phyloP scores from a whole-genome alignment of 805 yeast species.

The Lachancea meyersii region DNA sequence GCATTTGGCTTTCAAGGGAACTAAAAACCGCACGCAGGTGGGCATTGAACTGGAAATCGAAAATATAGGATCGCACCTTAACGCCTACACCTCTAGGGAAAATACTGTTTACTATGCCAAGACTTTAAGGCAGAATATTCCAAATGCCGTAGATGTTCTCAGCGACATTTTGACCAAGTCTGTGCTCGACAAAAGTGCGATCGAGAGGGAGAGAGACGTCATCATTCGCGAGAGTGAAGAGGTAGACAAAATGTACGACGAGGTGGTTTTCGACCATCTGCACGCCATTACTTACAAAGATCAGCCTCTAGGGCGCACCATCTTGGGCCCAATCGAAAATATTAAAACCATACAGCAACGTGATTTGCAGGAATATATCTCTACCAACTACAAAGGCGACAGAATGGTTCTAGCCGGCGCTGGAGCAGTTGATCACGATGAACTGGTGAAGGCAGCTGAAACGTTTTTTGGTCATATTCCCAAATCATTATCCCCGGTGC shows the following conservation, averaged over 20 bases:
- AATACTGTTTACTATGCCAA: constrained; percentile 96
- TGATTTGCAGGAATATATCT: constrained; percentile 75
- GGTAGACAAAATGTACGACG: constrained; percentile 97
- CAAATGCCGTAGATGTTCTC: constrained; percentile 78
- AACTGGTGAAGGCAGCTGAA: constrained; percentile 70
- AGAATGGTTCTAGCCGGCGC: constrained; percentile 98
- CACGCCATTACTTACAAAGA: constrained; percentile 87
- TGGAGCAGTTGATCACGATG: constrained; percentile 86
- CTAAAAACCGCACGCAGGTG: constrained; percentile 70
- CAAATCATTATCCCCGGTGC: constrained; percentile 46
- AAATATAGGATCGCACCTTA: constrained; percentile 92
- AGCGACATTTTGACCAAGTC: constrained; percentile 87
- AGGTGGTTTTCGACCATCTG: constrained; percentile 92
- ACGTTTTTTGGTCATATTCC: constrained; percentile 66
- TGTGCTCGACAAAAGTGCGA: constrained; percentile 71
- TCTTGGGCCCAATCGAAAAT: constrained; percentile 87
- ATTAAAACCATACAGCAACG: constrained; percentile 70
- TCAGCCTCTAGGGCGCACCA: constrained; percentile 95
- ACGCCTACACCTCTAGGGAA: constrained; percentile 98
- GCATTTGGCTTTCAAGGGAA: constrained; percentile 95
- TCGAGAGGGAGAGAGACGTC: constrained; percentile 94
- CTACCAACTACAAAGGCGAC: constrained; percentile 87
- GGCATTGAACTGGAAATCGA: constrained; percentile 89
- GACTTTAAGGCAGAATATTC: constrained; percentile 72
- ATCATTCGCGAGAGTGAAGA: constrained; percentile 95